A percentile compares a stretch with the other conserved stretches of the same genome.
phyloP scores from a whole-genome alignment of 306 rosid species.

The Castanopsis chinensis region DNA sequence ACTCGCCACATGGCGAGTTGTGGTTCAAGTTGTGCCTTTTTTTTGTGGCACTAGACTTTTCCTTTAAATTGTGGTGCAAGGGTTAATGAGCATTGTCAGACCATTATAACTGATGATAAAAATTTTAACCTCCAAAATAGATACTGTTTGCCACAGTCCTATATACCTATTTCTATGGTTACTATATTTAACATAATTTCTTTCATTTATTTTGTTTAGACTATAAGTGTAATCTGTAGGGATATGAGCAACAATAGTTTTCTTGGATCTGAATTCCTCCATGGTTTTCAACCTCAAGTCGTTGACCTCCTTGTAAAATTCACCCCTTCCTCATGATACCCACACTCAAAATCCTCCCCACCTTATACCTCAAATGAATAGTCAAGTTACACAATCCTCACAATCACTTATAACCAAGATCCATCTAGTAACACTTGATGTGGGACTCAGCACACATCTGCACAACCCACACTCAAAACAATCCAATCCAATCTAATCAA shows the following conservation, averaged over 20 bases:
- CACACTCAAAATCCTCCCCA: neutral
- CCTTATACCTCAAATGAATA: no score
- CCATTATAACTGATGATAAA: neutral
- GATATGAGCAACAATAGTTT: constrained; percentile 66
- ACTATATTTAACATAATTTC: neutral
- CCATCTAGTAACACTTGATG: no score
- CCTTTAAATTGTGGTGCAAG: neutral
- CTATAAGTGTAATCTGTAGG: constrained; percentile 26
- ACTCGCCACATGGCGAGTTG: no score
- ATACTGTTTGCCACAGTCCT: neutral
- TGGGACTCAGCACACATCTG: neutral
- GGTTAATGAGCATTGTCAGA: neutral
- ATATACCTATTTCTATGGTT: neutral
- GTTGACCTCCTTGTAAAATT: constrained; percentile 56
- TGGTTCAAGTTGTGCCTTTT: no score
- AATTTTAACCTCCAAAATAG: neutral
- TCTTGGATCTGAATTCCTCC: constrained; percentile 39
- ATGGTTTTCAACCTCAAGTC: constrained; percentile 41
- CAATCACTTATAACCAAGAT: no score
- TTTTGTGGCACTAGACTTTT: no score
- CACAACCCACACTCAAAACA: neutral
- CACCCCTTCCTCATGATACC: neutral
- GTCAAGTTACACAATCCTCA: no score
- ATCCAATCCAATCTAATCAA: no score
- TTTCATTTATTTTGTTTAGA: neutral